A percentile compares a stretch with the other conserved stretches of the same genome.
Conservation (phyloP, 2,329 filamentous ascomycete genomes). For the Aspergillus arachidicola region DNA sequence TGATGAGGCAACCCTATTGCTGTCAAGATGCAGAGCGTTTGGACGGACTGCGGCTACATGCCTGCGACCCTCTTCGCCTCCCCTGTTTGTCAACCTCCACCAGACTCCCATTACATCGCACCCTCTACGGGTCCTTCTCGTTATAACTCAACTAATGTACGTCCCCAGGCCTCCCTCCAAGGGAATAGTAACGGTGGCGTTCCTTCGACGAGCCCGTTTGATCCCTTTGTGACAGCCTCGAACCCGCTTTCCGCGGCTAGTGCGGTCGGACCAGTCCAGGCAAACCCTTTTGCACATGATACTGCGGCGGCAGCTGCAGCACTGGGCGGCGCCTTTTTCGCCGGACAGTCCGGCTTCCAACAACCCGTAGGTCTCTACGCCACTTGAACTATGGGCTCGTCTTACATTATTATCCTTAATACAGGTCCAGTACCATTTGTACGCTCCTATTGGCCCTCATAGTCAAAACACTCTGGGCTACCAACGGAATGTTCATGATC, state of each 20-base stretch:
- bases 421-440: constrained; percentile 88
- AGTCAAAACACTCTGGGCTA: constrained; percentile 80
- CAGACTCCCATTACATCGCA: neutral
- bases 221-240: constrained; percentile 65
- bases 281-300: constrained; percentile 80
- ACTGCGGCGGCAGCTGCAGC: constrained; percentile 48
- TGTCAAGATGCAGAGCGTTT: neutral
- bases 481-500: constrained; percentile 83
- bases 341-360: constrained; percentile 58
- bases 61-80: neutral
- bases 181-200: constrained; percentile 54
- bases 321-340: constrained; percentile 68
- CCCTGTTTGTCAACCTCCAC: neutral
- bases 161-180: constrained; percentile 36
- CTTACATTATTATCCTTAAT: neutral
- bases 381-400: neutral
- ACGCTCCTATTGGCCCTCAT: constrained; percentile 83
- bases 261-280: constrained; percentile 52
- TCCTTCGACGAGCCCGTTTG: constrained; percentile 56
- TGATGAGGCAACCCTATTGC: neutral
- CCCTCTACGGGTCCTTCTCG: neutral
- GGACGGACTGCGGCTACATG: neutral
- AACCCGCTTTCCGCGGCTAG: constrained; percentile 55
- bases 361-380: constrained; percentile 60
- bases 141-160: constrained; percentile 20